Evolutionary conservation across 805 yeast genomes (phyloP), one percentile per base, ranked within the genome.

Genomic region (Metschnikowia henanensis): DNA sequence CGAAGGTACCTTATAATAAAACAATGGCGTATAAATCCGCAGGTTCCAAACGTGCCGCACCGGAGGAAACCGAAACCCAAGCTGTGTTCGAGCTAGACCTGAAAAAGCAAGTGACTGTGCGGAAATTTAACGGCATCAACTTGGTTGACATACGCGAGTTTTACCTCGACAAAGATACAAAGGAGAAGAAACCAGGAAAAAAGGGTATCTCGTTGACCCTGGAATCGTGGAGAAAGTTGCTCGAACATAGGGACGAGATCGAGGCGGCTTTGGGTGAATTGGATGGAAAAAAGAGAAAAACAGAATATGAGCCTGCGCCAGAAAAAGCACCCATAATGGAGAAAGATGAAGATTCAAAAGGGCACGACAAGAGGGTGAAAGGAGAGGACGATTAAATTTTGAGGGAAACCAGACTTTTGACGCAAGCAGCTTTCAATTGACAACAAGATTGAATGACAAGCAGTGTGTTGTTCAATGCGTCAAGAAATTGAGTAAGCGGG

Each of bases 141-240:
- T 66, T 90, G 51, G 80, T 92, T 12, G 96, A 91, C 56, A 86
- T 91, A 41, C 76, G 98, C 46, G 97, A 91, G 60, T 89, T 72
- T 66, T 91, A 88, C 62, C 38, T 58, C 13, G 73, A 68, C 52
- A 66, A 64, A 45, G 72, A 72, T 40, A 79, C 81, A 38, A 84
- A 84, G 5, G 83, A 81, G 47, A 72, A 75, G 68, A 75, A 75
- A 47, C 98, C 98, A 0, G 95, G 96, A 1, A 84, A 81, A 58
- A 91, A 91, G 64, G 87, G 87, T 0, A 79, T 83, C 17, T 71
- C 87, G 1, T 59, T 83, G 20, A 78, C 83, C 1, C 75, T 69
- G 50, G 84, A 74, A 3, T 72, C 73, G 18, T 84, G 87, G 82
- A 59, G 59, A 16, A 61, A 60, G 31, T 62, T 83, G 30, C 54